These are phyloP conservation scores for Cyberlindnera saturnus DNA, from an alignment of 805 yeast species.

Conservation along the genomic window DNA sequence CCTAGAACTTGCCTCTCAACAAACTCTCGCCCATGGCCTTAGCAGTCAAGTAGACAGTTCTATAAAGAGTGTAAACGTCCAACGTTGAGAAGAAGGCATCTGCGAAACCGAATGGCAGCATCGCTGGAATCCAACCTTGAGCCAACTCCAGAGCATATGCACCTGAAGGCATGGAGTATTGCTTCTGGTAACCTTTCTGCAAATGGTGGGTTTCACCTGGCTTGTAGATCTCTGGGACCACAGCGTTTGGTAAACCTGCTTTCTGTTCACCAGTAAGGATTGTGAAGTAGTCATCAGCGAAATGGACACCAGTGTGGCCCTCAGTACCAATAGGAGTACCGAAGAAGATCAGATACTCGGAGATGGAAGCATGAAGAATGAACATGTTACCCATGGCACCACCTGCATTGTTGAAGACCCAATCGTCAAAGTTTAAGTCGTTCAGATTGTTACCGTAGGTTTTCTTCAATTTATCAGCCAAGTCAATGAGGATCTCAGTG, in stretches of 20 bases:
- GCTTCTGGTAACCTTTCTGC: conserved; percentile 67
- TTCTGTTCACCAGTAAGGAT: conserved; percentile 74
- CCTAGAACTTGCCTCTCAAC: conserved; percentile 55
- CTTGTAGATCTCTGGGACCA: conserved; percentile 59
- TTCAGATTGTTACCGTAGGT: conserved; percentile 74
- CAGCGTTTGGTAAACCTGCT: conserved; percentile 64
- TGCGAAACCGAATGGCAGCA: conserved; percentile 93
- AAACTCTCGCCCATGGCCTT: conserved; percentile 70
- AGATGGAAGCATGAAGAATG: conserved; percentile 87
- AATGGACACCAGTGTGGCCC: conserved; percentile 94
- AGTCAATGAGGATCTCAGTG: conserved; percentile 54
- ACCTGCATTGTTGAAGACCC: conserved; percentile 98
- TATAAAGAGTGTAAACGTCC: conserved; percentile 61
- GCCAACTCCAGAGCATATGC: conserved; percentile 91
- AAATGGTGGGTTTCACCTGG: conserved; percentile 90
- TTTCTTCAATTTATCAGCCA: conserved; percentile 50
- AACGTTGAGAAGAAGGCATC: conserved; percentile 76
- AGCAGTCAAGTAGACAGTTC: conserved; percentile 72
- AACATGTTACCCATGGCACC: conserved; percentile 98
- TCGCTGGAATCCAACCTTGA: conserved; percentile 97
- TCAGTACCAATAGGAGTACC: conserved; percentile 94
- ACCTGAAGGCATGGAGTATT: conserved; percentile 79
- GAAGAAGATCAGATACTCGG: conserved; percentile 89
- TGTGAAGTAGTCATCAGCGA: conserved; percentile 96
- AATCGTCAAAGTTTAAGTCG: conserved; percentile 67